Evolutionary conservation across 1,139 yeast species (phyloP), one percentile per base, ranked within the genome.

Genomic region (Diutina mesorugosa): DNA sequence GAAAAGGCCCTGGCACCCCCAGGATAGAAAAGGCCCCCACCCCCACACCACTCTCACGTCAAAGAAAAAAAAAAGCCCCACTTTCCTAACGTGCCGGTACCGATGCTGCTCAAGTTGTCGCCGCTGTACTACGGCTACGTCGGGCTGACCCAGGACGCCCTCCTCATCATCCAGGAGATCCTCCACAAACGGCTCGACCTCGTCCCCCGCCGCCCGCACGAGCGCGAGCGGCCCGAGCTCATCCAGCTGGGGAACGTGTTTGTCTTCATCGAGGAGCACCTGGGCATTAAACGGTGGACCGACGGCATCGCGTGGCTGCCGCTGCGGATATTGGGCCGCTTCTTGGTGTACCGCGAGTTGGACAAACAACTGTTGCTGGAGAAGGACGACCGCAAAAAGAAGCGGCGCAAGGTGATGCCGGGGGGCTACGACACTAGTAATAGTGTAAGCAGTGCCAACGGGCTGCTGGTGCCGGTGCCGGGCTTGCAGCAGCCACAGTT

Each of bases 241-340:
- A 89, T 90, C 51, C 74, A 76, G 58, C 84, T 90, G 12, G 97
- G 97, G 0, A 83, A 85, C 63, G 85, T 90, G 0, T 90, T 90
- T 69, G 90, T 90, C 3, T 90, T 90, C 65, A 81, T 87, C 56
- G 97, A 90, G 67, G 90, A 87, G 61, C 76, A 79, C 26, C 84
- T 93, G 0, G 93, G 95, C 1, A 90, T 90, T 60, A 87, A 87
- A 67, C 74, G 97, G 57, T 90, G 97, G 97, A 90, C 97, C 0
- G 97, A 90, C 66, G 96, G 97, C 16, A 81, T 88, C 26, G 78
- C 91, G 12, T 90, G 97, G 97, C 84, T 91, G 1, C 97, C 97
- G 0, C 85, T 95, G 2, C 73, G 97, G 56, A 89, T 90, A 38
- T 74, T 89, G 51, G 96, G 96, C 3, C 76, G 95, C 58, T 90